These are phyloP conservation scores for Calonectria hongkongensis DNA, from an alignment of 2,329 filamentous ascomycete species.

Conservation along the genomic window DNA sequence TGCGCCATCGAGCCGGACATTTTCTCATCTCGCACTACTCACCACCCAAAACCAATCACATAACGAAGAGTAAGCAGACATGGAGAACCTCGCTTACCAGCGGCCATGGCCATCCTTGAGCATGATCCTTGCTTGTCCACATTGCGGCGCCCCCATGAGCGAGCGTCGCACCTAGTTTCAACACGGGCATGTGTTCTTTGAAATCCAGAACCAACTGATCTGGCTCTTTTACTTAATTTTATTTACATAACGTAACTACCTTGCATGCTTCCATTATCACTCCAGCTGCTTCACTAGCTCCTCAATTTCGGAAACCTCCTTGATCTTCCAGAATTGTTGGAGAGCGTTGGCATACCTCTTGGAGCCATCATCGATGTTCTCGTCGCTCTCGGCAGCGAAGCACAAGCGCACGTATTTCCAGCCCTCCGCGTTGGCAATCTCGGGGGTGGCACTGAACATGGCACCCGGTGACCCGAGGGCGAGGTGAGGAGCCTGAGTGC, in stretches of 20 bases:
- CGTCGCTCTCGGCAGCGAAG: constrained; percentile 88
- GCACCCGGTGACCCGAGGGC: constrained; percentile 82
- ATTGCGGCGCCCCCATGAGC: not conserved
- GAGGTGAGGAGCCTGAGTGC: constrained; percentile 80
- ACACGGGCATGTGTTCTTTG: not conserved
- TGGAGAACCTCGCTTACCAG: not conserved
- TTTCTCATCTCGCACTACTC: constrained; percentile 23
- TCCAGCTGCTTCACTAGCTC: constrained; percentile 69
- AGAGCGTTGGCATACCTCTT: constrained; percentile 81
- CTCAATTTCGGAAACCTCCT: constrained; percentile 79
- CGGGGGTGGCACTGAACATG: constrained; percentile 82
- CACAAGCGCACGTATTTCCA: constrained; percentile 87
- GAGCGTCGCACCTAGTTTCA: not conserved
- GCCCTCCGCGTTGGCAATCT: constrained; percentile 74
- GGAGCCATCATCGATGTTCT: constrained; percentile 78
- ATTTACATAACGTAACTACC: constrained; percentile 21
- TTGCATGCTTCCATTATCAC: not conserved
- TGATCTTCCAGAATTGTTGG: constrained; percentile 85
- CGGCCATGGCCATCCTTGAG: not conserved
- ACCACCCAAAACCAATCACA: constrained; percentile 15
- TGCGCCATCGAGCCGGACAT: constrained; percentile 14
- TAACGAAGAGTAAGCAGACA: not conserved
- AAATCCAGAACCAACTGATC: not conserved
- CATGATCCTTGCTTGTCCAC: not conserved
- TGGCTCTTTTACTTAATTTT: constrained; percentile 1